Percentiles rank a stretch among this genome's conserved stretches.
Evolutionary conservation across 164 flowering plant genomes (phyloP).

Genomic region (Aristolochia fimbriata): DNA sequence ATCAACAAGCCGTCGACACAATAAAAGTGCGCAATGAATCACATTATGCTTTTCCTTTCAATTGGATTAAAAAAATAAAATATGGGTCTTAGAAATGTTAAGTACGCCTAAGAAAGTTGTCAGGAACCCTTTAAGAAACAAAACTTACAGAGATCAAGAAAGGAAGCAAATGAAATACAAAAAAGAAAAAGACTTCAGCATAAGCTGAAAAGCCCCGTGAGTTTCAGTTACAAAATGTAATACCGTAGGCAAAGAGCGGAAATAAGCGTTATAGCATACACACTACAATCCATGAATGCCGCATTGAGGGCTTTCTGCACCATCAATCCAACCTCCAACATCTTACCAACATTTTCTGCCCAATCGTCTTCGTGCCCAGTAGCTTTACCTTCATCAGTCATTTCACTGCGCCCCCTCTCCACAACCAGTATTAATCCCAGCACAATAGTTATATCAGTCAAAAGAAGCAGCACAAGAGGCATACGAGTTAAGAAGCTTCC

Average conservation of each 20-base stretch:
- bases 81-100: no score
- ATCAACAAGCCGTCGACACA: no score
- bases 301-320: slow-evolving; percentile 3
- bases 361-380: neutral
- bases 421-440: neutral
- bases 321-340: slow-evolving; percentile 1
- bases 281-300: slow-evolving; percentile 2
- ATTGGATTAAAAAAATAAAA: no score
- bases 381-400: neutral
- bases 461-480: neutral
- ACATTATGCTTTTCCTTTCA: no score
- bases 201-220: no score
- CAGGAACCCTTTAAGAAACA: no score
- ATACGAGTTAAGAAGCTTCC: neutral
- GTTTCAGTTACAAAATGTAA: neutral
- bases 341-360: neutral
- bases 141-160: no score
- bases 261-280: neutral
- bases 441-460: slow-evolving; percentile 2
- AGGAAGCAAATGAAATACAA: no score
- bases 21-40: no score
- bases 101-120: no score
- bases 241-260: neutral
- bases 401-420: neutral
- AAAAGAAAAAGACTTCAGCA: no score